Evolutionary conservation across 352 stramenopile genomes (phyloP).

Genomic region (Phytophthora aleatoria): DNA sequence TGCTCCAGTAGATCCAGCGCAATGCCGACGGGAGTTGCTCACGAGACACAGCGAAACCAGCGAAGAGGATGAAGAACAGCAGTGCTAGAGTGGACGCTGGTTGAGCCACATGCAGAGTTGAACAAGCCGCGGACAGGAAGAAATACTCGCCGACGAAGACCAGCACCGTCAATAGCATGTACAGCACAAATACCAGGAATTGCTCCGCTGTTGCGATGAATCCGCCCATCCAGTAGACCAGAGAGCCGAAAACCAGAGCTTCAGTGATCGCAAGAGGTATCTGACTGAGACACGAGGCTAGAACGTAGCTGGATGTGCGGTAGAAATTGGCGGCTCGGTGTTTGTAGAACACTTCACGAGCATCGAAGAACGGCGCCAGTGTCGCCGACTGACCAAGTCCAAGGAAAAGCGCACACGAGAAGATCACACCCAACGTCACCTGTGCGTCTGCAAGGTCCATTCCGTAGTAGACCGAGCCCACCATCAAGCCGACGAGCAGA

Average conservation of each 20-base stretch:
- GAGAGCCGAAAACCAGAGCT: slow-evolving; percentile 71
- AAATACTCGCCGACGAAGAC: slow-evolving; percentile 53
- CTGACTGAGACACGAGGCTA: slow-evolving; percentile 45
- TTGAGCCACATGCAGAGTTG: slow-evolving; percentile 51
- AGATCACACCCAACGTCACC: slow-evolving; percentile 68
- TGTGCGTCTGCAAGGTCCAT: slow-evolving; percentile 43
- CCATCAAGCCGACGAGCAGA: slow-evolving; percentile 46
- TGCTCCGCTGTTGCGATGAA: slow-evolving; percentile 37
- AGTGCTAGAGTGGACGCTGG: slow-evolving; percentile 44
- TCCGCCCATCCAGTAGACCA: slow-evolving; percentile 84
- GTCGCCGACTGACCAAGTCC: slow-evolving; percentile 69
- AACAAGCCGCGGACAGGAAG: slow-evolving; percentile 37
- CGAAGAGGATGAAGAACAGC: slow-evolving; percentile 53
- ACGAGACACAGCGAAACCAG: slow-evolving; percentile 48
- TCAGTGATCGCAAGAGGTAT: slow-evolving; percentile 58
- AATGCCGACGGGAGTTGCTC: slow-evolving; percentile 42
- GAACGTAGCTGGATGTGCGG: slow-evolving; percentile 71
- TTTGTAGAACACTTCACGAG: slow-evolving; percentile 83
- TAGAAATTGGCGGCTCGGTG: slow-evolving; percentile 87
- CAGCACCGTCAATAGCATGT: slow-evolving; percentile 54
- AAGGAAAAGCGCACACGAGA: slow-evolving; percentile 79
- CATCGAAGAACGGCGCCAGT: slow-evolving; percentile 60
- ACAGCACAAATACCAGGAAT: slow-evolving; percentile 48
- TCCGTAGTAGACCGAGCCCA: slow-evolving; percentile 46
- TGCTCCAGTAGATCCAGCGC: slow-evolving; percentile 66